Evolutionary conservation across 371 early-diverging fungal species (phyloP).

Genomic region (Rhizopus sp.): DNA sequence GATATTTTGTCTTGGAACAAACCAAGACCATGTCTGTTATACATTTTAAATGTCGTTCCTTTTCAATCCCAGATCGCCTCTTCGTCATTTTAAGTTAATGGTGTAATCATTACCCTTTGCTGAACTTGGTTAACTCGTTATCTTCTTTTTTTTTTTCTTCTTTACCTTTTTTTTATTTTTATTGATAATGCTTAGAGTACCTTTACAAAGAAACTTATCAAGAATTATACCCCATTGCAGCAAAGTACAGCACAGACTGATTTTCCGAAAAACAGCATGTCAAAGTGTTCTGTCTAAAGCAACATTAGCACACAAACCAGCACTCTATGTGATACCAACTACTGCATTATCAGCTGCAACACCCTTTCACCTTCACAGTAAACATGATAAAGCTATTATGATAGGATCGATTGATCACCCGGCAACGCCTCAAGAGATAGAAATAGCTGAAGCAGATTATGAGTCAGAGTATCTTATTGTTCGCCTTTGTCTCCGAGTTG

Average conservation of each 20-base stretch:
- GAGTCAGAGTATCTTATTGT: constrained; percentile 20
- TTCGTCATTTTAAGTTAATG: too few relatives aligned
- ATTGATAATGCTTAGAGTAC: constrained; percentile 2
- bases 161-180: background rate
- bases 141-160: too few relatives aligned
- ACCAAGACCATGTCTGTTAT: too few relatives aligned
- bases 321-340: background rate
- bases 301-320: background rate
- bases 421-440: constrained; percentile 35
- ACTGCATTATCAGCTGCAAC: background rate
- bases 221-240: background rate
- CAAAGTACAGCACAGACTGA: background rate
- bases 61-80: too few relatives aligned
- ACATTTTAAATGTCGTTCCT: too few relatives aligned
- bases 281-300: background rate
- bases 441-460: constrained; percentile 15
- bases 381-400: constrained; percentile 8
- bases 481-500: constrained; percentile 25
- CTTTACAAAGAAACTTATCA: constrained; percentile 5
- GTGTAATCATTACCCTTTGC: too few relatives aligned
- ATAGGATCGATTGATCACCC: constrained; percentile 3
- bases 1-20: too few relatives aligned
- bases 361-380: constrained; percentile 5
- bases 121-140: too few relatives aligned
- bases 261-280: constrained; percentile 1